phyloP scores from a whole-genome alignment of 148 eudicot genomes.

The Rhododendron simsii region DNA sequence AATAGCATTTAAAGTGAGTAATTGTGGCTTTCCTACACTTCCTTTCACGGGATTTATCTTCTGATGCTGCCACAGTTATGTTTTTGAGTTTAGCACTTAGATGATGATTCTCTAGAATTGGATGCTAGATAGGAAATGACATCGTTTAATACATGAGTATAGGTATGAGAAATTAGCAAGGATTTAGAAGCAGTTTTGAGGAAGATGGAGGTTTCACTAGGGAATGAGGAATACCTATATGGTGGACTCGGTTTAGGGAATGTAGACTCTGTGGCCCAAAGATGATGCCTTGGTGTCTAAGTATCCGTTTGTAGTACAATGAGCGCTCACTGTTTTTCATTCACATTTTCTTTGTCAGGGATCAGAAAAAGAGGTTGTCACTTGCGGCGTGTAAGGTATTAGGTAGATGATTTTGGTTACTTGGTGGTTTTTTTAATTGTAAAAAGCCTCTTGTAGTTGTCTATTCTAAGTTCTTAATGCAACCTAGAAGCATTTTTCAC shows the following conservation, averaged over 20 bases:
- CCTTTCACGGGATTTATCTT: background rate
- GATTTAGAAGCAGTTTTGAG: background rate
- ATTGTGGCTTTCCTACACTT: background rate
- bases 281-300: background rate
- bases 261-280: background rate
- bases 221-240: background rate
- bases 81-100: background rate
- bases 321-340: background rate
- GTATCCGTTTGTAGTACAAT: background rate
- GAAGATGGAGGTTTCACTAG: background rate
- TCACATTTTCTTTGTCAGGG: background rate
- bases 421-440: background rate
- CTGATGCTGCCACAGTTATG: background rate
- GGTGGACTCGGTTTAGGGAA: background rate
- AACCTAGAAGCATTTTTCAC: background rate
- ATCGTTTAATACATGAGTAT: background rate
- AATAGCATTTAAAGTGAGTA: background rate
- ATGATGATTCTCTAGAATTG: background rate
- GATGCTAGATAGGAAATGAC: background rate
- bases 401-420: background rate
- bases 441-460: background rate
- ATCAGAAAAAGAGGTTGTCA: background rate
- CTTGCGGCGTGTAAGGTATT: background rate
- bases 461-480: background rate
- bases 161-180: background rate